phyloP scores from a whole-genome alignment of 2,329 filamentous ascomycete species.

The Cylindrodendrum hubeiense region DNA sequence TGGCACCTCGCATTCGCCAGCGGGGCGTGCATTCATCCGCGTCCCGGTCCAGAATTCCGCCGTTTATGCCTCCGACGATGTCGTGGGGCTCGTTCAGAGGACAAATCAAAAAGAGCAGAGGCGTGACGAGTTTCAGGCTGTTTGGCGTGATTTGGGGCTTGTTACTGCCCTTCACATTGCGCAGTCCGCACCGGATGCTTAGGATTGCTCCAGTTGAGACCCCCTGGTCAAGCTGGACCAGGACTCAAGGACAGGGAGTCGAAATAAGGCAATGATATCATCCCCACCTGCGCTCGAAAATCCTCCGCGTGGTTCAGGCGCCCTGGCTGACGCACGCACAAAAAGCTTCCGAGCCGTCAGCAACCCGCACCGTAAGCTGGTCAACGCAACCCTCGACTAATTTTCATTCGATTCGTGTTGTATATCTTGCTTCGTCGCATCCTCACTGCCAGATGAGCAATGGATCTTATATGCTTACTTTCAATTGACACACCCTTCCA shows the following conservation, averaged over 20 bases:
- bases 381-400: neutral
- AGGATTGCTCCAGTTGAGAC: too few relatives aligned
- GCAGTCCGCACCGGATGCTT: too few relatives aligned
- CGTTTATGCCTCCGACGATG: too few relatives aligned
- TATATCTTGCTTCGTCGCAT: neutral
- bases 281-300: neutral
- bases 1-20: neutral
- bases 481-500: neutral
- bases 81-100: too few relatives aligned
- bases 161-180: too few relatives aligned
- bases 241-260: neutral
- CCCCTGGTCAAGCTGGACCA: too few relatives aligned
- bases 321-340: neutral
- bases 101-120: too few relatives aligned
- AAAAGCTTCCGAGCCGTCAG: conserved; percentile 10
- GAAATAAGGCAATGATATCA: neutral
- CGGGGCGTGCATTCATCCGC: too few relatives aligned
- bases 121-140: too few relatives aligned
- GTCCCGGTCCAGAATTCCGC: too few relatives aligned
- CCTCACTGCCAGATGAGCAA: neutral
- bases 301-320: neutral
- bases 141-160: too few relatives aligned
- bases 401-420: neutral
- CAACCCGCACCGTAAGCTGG: neutral
- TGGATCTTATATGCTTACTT: neutral